A percentile compares a stretch with the other conserved stretches of the same genome.
Evolutionary conservation across 176 grass and related monocot species (phyloP).

Genomic region (Canna indica): DNA sequence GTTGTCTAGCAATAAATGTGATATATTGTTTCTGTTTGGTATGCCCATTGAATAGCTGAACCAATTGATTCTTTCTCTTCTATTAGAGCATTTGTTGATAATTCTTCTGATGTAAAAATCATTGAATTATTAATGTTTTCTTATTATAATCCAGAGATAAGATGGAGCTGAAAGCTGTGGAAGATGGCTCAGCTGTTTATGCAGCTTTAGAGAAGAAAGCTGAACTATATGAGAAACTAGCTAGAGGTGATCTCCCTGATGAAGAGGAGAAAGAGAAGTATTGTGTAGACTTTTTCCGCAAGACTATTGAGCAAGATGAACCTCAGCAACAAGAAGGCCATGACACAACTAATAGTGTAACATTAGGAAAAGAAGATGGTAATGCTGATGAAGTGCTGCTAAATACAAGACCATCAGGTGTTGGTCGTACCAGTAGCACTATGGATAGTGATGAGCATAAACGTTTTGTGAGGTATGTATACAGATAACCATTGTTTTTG

Average conservation of each 20-base stretch:
- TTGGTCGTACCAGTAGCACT: constrained; percentile 40
- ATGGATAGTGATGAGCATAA: constrained; percentile 79
- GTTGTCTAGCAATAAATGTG: too few relatives aligned
- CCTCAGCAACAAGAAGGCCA: constrained; percentile 33
- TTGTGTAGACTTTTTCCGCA: constrained; percentile 95
- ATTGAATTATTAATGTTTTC: not conserved
- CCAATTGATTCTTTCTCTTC: not conserved
- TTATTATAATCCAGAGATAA: constrained; percentile 58
- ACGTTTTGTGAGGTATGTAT: constrained; percentile 89
- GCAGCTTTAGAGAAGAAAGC: constrained; percentile 87
- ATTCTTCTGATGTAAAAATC: not conserved
- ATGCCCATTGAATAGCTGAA: too few relatives aligned
- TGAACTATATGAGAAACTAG: constrained; percentile 73
- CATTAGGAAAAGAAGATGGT: constrained; percentile 35
- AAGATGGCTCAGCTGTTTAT: constrained; percentile 67
- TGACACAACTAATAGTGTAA: constrained; percentile 8
- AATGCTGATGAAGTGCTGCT: constrained; percentile 29
- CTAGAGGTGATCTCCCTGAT: constrained; percentile 60
- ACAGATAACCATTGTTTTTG: not conserved
- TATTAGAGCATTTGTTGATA: not conserved
- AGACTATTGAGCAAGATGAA: constrained; percentile 43
- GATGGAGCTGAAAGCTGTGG: constrained; percentile 86
- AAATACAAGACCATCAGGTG: constrained; percentile 41
- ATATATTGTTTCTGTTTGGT: too few relatives aligned
- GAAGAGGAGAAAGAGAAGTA: constrained; percentile 97